phyloP scores from a whole-genome alignment of 2,329 filamentous ascomycete species.

The Alternaria gaisen region DNA sequence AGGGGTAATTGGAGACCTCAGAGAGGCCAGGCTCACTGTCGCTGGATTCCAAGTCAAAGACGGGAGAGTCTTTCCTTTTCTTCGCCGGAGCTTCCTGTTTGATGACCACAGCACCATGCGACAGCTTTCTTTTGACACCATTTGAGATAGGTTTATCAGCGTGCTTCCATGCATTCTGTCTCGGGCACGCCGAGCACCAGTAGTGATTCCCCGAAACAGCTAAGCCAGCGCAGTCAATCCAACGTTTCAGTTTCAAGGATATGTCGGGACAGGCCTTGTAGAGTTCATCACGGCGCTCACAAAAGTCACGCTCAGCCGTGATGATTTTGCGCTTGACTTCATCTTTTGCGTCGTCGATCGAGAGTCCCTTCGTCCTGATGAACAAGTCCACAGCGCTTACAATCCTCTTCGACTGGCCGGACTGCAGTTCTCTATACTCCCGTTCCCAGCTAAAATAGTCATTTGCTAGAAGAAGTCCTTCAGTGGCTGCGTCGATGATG shows the following conservation, averaged over 20 bases:
- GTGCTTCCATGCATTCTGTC: constrained; percentile 3
- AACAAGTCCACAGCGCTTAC: constrained; percentile 3
- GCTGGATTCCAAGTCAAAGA: background rate
- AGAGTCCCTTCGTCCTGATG: background rate
- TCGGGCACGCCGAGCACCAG: constrained; percentile 5
- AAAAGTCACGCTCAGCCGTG: background rate
- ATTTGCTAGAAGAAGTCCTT: background rate
- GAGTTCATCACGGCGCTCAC: background rate
- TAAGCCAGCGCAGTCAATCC: background rate
- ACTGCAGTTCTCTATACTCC: background rate
- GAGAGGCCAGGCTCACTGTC: background rate
- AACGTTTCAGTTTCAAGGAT: background rate
- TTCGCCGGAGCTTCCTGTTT: background rate
- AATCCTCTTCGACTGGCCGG: background rate
- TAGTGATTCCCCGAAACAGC: constrained; percentile 7
- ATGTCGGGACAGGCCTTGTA: background rate
- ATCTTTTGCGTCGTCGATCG: background rate
- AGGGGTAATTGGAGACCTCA: background rate
- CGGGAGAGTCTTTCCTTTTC: background rate
- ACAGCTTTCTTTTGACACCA: background rate
- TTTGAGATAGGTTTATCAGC: background rate
- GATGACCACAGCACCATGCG: background rate
- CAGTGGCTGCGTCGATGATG: background rate
- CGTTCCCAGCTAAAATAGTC: constrained; percentile 7
- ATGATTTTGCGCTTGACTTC: background rate